Conservation (phyloP, 495 filamentous ascomycete species). For the Penicillium maclennaniae region DNA sequence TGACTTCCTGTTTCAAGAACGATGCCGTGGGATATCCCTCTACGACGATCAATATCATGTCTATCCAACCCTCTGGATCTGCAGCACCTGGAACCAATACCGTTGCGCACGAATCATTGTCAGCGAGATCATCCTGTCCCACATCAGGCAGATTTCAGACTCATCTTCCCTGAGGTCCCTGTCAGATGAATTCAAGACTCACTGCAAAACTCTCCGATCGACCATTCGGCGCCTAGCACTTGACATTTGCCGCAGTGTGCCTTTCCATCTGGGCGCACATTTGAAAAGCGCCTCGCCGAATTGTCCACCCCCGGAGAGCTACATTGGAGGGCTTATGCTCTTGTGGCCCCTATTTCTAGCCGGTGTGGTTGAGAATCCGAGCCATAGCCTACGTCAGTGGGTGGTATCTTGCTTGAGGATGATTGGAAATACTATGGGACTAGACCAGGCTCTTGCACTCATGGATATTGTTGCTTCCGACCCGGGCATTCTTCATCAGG, state of each 20-base stretch:
- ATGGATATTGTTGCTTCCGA: constrained; percentile 35
- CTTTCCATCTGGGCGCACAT: constrained; percentile 34
- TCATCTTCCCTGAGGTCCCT: constrained; percentile 11
- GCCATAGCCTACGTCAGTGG: constrained; percentile 39
- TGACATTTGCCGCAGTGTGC: constrained; percentile 46
- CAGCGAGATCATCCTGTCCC: constrained; percentile 47
- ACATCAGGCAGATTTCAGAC: constrained; percentile 14
- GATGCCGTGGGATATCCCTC: constrained; percentile 22
- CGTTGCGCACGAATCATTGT: constrained; percentile 57
- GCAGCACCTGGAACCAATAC: constrained; percentile 59
- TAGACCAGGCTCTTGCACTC: constrained; percentile 46
- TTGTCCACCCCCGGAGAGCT: constrained; percentile 24
- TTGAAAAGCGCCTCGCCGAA: constrained; percentile 4
- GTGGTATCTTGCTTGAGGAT: constrained; percentile 36
- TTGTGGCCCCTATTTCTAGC: constrained; percentile 49
- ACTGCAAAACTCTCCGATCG: constrained; percentile 32
- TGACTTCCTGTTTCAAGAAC: constrained; percentile 20
- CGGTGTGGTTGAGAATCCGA: constrained; percentile 31
- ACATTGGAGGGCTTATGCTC: constrained; percentile 41
- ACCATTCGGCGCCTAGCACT: constrained; percentile 35
- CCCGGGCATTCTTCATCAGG: constrained; percentile 24
- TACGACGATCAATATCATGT: constrained; percentile 58
- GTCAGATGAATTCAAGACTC: constrained; percentile 30
- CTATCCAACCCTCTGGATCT: constrained; percentile 55
- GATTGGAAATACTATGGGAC: constrained; percentile 44